Percentiles rank a stretch among this genome's conserved stretches.
Conservation (phyloP, 345 rosid genomes). For the Camelina hispida region DNA sequence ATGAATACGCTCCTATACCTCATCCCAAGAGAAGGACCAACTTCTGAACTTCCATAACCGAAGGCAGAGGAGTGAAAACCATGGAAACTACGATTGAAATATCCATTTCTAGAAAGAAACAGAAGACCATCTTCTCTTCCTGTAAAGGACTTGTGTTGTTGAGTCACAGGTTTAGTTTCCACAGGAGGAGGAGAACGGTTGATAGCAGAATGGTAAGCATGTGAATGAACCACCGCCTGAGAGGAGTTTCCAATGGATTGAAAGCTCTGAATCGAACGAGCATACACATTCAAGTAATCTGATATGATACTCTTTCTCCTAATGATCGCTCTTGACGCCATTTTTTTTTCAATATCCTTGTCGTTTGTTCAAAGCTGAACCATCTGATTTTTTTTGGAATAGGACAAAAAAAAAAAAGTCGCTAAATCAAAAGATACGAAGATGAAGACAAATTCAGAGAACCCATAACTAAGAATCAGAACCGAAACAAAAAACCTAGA, state of each 20-base stretch:
- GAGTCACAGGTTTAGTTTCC: slow-evolving; percentile 32
- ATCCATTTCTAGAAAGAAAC: slow-evolving; percentile 37
- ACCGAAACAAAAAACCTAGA: neutral
- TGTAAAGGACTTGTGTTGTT: slow-evolving; percentile 27
- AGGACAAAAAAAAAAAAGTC: neutral
- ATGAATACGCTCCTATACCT: slow-evolving; percentile 44
- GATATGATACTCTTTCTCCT: slow-evolving; percentile 59
- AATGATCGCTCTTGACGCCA: slow-evolving; percentile 78
- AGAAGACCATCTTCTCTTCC: slow-evolving; percentile 42
- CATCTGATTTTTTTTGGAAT: slow-evolving; percentile 13
- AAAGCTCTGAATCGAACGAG: slow-evolving; percentile 51
- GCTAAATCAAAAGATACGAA: slow-evolving; percentile 5
- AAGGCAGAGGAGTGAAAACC: slow-evolving; percentile 38
- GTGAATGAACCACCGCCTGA: slow-evolving; percentile 39
- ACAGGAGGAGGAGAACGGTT: slow-evolving; percentile 29
- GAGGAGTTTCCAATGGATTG: slow-evolving; percentile 47
- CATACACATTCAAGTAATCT: slow-evolving; percentile 50
- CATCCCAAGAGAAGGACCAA: slow-evolving; percentile 42
- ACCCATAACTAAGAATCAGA: slow-evolving; percentile 8
- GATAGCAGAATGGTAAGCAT: slow-evolving; percentile 33
- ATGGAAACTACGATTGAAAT: slow-evolving; percentile 37
- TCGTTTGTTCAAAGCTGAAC: slow-evolving; percentile 26
- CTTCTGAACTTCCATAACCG: slow-evolving; percentile 42
- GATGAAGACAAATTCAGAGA: neutral
- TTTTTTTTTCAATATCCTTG: slow-evolving; percentile 36